These are phyloP conservation scores for Eucalyptus regnans DNA, from an alignment of 345 rosid species.

Conservation along the genomic window DNA sequence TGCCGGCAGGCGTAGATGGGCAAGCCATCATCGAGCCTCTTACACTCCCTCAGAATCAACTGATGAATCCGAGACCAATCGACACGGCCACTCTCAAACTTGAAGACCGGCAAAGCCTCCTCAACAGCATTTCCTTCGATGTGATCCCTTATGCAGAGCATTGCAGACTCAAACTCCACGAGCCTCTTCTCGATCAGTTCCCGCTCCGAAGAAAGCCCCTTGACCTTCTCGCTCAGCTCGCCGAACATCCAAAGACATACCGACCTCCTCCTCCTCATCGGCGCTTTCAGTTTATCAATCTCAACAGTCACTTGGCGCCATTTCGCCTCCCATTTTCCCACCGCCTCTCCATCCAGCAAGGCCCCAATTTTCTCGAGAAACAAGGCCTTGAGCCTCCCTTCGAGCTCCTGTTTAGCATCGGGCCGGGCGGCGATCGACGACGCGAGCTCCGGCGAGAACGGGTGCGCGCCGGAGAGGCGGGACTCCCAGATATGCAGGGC, in stretches of 20 bases:
- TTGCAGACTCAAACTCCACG: constrained; percentile 40
- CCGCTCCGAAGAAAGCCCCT: constrained; percentile 17
- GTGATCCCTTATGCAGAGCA: constrained; percentile 33
- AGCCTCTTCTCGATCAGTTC: constrained; percentile 24
- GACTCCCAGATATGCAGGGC: not conserved
- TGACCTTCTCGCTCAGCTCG: constrained; percentile 7
- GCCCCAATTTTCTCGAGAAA: constrained; percentile 19
- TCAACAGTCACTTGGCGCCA: constrained; percentile 7
- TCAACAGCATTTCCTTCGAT: constrained; percentile 11
- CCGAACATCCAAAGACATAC: not conserved
- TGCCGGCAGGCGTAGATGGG: constrained; percentile 56
- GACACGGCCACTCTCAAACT: constrained; percentile 11
- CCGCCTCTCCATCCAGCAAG: constrained; percentile 28
- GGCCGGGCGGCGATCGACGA: constrained; percentile 14
- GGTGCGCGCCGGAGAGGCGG: not conserved
- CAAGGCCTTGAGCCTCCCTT: constrained; percentile 14
- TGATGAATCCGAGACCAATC: constrained; percentile 46
- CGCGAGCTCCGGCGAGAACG: not conserved
- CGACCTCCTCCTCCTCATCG: not conserved
- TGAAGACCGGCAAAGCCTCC: not conserved
- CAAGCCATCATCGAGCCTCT: constrained; percentile 60
- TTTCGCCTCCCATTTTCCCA: constrained; percentile 18
- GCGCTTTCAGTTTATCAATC: not conserved
- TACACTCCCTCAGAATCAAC: constrained; percentile 54
- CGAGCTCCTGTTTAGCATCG: constrained; percentile 28